phyloP scores from a whole-genome alignment of 2,329 filamentous ascomycete species.

The Fusarium mexicanum region DNA sequence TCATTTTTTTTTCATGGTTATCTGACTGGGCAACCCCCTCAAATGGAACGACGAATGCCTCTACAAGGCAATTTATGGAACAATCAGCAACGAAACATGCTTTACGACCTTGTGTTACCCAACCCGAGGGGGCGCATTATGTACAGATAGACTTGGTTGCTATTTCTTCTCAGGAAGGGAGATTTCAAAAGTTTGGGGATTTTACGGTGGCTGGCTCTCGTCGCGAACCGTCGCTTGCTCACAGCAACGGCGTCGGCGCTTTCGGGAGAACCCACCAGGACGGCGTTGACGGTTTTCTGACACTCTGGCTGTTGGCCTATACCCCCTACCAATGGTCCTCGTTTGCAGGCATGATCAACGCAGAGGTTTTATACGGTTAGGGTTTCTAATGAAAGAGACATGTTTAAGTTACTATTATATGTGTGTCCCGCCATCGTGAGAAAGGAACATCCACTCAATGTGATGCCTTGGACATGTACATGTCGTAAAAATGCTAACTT shows the following conservation, averaged over 20 bases:
- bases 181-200: conserved; percentile 49
- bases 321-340: conserved; percentile 51
- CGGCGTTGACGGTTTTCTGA: conserved; percentile 56
- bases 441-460: not conserved
- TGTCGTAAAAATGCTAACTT: not conserved
- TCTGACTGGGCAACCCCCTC: conserved; percentile 42
- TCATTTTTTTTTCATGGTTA: conserved; percentile 45
- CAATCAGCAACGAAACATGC: conserved; percentile 42
- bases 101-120: conserved; percentile 43
- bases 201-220: conserved; percentile 43
- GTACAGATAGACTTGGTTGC: conserved; percentile 55
- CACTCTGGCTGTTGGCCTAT: conserved; percentile 54
- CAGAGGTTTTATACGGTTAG: conserved; percentile 49
- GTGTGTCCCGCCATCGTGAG: not conserved
- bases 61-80: conserved; percentile 38
- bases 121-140: conserved; percentile 47
- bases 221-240: conserved; percentile 34
- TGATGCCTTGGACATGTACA: not conserved
- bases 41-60: conserved; percentile 40
- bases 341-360: conserved; percentile 49
- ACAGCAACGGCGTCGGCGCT: conserved; percentile 35
- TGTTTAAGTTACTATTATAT: conserved; percentile 31
- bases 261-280: conserved; percentile 45
- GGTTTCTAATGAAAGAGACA: conserved; percentile 49
- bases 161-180: conserved; percentile 51